These are phyloP conservation scores for Melastoma malabathricum DNA, from an alignment of 345 rosid genomes.

Conservation along the genomic window DNA sequence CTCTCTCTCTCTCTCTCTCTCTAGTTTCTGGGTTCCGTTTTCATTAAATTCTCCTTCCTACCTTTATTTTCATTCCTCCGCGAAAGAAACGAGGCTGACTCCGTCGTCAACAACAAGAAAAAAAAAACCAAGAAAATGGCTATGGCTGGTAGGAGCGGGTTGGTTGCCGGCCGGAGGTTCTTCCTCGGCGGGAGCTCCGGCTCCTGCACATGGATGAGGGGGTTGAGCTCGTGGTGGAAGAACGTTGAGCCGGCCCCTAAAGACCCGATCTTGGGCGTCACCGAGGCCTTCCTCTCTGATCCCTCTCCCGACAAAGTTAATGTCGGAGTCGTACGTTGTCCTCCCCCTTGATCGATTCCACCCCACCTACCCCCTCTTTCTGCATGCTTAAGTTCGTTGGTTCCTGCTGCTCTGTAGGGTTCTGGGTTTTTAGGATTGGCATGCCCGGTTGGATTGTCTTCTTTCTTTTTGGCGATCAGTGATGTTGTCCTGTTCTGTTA, in stretches of 20 bases:
- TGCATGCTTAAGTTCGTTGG: no score
- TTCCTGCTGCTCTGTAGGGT: no score
- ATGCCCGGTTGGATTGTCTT: background rate
- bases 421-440: no score
- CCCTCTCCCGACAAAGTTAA: constrained; percentile 70
- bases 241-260: constrained; percentile 81
- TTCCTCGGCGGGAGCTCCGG: constrained; percentile 16
- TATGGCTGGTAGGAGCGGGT: no score
- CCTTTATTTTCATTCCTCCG: no score
- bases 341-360: background rate
- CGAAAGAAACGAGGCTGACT: no score
- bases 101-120: no score
- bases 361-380: no score
- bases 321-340: constrained; percentile 63
- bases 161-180: constrained; percentile 10
- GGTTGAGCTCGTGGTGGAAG: constrained; percentile 81
- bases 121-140: no score
- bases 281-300: constrained; percentile 95
- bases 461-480: background rate
- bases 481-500: constrained; percentile 1
- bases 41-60: no score
- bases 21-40: no score
- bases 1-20: no score
- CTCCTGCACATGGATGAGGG: constrained; percentile 31
- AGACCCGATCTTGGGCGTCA: constrained; percentile 94